Evolutionary conservation across 176 grass and related monocot genomes (phyloP), one percentile per base, ranked within the genome.

Genomic region (Avena eriantha): DNA sequence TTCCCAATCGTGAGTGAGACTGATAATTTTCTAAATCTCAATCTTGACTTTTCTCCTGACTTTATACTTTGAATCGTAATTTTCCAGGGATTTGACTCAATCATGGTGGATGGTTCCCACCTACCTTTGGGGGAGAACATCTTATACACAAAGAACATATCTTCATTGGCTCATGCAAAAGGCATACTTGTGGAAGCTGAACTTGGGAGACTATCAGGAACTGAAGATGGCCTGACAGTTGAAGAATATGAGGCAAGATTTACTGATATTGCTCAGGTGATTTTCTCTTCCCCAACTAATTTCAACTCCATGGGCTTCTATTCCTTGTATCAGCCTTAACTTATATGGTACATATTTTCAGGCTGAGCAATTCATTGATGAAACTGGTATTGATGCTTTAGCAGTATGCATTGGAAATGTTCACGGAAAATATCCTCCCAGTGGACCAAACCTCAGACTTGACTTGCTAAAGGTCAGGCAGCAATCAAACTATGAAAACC

Each of bases 381-480:
- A 94, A 83, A 94, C 97, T 22, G 69, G 86, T 49, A 90, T 96
- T 73, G 87, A 98, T 87, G 89, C 97, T 11, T 67, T 98, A 93
- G 97, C 94, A 54, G 97, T 98, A 22, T 98, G 97, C 92, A 93
- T 98, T 80, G 97, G 97, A 81, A 98, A 94, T 83, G 88, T 98
- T 29, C 97, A 98, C 45, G 94, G 94, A 87, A 92, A 93, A 90
- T 98, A 98, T 85, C 93, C 94, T 59, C 76, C 90, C 53, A 83
- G 57, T 68, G 90, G 97, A 76, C 93, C 97, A 58, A 92, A 87
- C 56, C 88, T 98, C 49, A 92, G 79, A 88, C 83, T 98, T 76
- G 87, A 96, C 64, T 96, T 98, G 85, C 84, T 98, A 80, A 96
- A 93, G 94, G 92, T 98, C 15, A 82, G 85, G 59, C n/a, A 87